A percentile compares a stretch with the other conserved stretches of the same genome.
These are phyloP conservation scores for Taiozyma onychis DNA, from an alignment of 1,139 yeast species.

Conservation along the genomic window DNA sequence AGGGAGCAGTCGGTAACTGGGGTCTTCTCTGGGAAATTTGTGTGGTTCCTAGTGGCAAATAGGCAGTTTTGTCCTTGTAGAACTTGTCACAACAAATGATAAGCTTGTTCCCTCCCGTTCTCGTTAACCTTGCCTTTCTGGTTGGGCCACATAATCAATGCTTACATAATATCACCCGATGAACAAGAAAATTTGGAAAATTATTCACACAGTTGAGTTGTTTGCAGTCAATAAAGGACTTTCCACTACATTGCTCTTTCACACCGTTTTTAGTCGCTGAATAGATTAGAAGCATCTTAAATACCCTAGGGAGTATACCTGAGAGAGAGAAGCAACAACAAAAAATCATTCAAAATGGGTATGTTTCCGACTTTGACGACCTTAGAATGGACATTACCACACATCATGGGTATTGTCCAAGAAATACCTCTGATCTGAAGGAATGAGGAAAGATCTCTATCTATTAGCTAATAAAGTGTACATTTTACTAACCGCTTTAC, in stretches of 20 bases:
- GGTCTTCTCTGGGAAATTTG: not conserved
- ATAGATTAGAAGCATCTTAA: not conserved
- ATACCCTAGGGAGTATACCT: not conserved
- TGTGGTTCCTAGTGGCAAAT: not conserved
- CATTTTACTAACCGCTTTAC: slow-evolving; percentile 3
- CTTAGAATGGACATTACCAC: slow-evolving; percentile 1
- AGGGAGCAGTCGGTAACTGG: not conserved
- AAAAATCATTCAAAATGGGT: slow-evolving; percentile 3
- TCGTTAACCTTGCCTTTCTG: not conserved
- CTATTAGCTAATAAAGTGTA: not conserved
- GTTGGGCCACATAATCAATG: not conserved
- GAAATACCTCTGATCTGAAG: not conserved
- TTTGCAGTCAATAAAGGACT: not conserved
- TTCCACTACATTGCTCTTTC: not conserved
- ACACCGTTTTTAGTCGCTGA: not conserved
- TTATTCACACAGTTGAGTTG: not conserved
- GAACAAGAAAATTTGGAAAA: not conserved
- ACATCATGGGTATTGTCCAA: not conserved
- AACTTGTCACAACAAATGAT: not conserved
- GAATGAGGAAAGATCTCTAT: not conserved
- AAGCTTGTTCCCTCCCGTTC: not conserved
- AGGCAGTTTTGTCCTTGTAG: too few relatives aligned
- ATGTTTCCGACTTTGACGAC: not conserved
- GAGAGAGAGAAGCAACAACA: not conserved
- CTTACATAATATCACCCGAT: not conserved